Percentiles rank a stretch among this genome's conserved stretches.
Conservation (phyloP, 2,329 filamentous ascomycete species). For the Ascochyta rabiei region DNA sequence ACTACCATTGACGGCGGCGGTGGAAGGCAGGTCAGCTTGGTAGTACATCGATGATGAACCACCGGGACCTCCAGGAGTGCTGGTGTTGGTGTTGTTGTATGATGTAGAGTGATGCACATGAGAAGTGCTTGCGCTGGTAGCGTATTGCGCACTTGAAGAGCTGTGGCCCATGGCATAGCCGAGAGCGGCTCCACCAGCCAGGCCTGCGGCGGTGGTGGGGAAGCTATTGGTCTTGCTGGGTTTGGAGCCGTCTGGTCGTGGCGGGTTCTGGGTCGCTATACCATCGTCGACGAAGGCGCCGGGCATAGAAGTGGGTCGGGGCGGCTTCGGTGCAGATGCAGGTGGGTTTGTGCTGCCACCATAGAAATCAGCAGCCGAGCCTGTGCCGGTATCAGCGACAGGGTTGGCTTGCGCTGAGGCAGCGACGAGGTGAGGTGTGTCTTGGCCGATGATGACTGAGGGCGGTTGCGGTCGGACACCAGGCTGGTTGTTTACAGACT, state of each 20-base stretch:
- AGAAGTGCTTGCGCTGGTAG: constrained; percentile 30
- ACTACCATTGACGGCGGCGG: constrained; percentile 37
- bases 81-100: constrained; percentile 29
- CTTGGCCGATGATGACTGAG: constrained; percentile 59
- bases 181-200: constrained; percentile 51
- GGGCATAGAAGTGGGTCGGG: constrained; percentile 43
- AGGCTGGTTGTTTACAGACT: constrained; percentile 65
- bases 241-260: constrained; percentile 34
- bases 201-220: constrained; percentile 43
- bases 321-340: constrained; percentile 42
- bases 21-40: constrained; percentile 34
- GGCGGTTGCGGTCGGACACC: constrained; percentile 62
- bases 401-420: constrained; percentile 59
- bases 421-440: constrained; percentile 61
- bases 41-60: constrained; percentile 36
- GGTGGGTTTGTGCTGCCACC: constrained; percentile 27
- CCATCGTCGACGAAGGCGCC: constrained; percentile 45
- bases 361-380: constrained; percentile 66
- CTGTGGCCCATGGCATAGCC: constrained; percentile 49
- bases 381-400: constrained; percentile 64
- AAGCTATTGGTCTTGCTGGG: constrained; percentile 38
- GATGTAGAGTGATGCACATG: constrained; percentile 35
- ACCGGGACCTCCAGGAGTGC: background rate
- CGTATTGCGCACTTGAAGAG: constrained; percentile 35
- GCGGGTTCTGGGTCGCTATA: constrained; percentile 40